Conservation (phyloP, 176 grass and related monocot species). For the Carex pumila region DNA sequence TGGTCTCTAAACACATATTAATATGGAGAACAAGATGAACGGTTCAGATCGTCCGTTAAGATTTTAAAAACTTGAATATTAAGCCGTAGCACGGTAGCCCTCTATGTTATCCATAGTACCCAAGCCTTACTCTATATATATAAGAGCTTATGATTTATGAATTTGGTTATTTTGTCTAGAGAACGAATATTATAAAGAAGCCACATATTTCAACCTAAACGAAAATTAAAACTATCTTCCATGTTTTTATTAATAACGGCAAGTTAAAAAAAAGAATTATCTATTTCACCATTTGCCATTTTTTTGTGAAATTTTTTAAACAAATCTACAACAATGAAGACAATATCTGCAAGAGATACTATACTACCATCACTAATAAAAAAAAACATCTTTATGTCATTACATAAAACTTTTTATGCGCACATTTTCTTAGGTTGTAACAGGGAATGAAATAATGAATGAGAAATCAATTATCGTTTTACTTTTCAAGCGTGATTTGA, state of each 20-base stretch:
- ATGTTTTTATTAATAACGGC: background rate
- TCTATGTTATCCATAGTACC: too few relatives aligned
- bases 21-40: too few relatives aligned
- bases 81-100: too few relatives aligned
- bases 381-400: background rate
- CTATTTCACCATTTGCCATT: background rate
- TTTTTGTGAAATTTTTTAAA: background rate
- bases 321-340: background rate
- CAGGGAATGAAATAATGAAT: background rate
- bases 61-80: too few relatives aligned
- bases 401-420: background rate
- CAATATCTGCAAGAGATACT: too few relatives aligned
- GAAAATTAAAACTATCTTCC: background rate
- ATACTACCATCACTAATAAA: too few relatives aligned
- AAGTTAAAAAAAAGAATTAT: background rate
- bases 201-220: background rate
- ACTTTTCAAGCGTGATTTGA: constrained; percentile 18
- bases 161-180: background rate
- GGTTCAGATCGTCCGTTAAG: too few relatives aligned
- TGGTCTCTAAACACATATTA: too few relatives aligned
- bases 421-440: background rate
- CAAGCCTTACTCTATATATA: too few relatives aligned
- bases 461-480: background rate
- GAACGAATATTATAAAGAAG: background rate
- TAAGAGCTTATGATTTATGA: background rate